Evolutionary conservation across 2,329 filamentous ascomycete species (phyloP), one percentile per base, ranked within the genome.

Genomic region (Colletotrichum phormii): DNA sequence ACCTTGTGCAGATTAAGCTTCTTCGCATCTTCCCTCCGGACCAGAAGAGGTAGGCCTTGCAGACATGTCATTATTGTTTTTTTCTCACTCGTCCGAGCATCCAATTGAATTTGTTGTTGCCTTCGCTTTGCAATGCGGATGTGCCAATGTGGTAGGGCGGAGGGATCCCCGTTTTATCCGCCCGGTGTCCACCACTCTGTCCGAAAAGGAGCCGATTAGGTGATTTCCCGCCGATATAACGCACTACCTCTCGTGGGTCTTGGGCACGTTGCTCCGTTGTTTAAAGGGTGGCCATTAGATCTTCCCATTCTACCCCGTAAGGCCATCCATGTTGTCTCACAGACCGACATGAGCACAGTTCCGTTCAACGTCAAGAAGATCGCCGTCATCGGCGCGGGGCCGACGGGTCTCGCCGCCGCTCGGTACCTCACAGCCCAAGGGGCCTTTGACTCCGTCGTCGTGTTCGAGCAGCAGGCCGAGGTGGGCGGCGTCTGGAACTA

Each of bases 401-500:
- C 95, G 0, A 90, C 89, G 74, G 95, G 96, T 5, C 86, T 98
- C 4, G 90, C 92, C 31, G 91, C 93, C 29, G 94, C 94, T 65
- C 97, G 95, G 86, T 95, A 95, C 78, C 86, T 98, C 22, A 80
- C 89, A 12, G 94, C 93, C 0, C 95, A 92, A 87, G 78, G 85
- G 49, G 75, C 80, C 1, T 97, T 97, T 78, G 84, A 90, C 13
- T 88, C 86, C 35, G 91, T 98, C 72, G 89, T 91, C 72, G 82
- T 98, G 51, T 97, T 93, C 78, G 97, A 98, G 82, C 94, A 98
- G 82, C 91, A 95, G 75, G 85, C 87, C 57, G 87, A 90, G 60
- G 89, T 93, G 7, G 96, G 95, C 70, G 96, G 97, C 2, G 90
- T 97, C 11, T 98, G 96, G 96, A 93, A 95, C 78, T 95, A 97